Conservation (phyloP, 129 eudicot species). For the Solidago caesia region DNA sequence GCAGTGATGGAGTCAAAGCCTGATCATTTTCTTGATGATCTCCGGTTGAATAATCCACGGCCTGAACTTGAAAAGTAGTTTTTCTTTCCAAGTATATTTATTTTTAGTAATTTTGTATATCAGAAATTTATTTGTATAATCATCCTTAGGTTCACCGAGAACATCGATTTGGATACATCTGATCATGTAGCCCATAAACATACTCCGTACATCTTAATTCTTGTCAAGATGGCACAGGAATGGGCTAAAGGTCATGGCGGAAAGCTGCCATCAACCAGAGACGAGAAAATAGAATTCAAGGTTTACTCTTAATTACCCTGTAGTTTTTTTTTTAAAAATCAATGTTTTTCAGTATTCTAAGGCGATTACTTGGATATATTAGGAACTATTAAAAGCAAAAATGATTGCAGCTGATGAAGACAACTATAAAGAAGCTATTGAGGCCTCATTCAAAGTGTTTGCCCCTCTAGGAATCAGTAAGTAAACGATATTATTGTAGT, state of each 20-base stretch:
- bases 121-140: not conserved
- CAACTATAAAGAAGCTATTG: slow-evolving; percentile 92
- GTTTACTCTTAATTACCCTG: slow-evolving; percentile 35
- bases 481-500: slow-evolving; percentile 27
- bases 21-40: slow-evolving; percentile 93
- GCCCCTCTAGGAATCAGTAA: slow-evolving; percentile 89
- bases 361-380: slow-evolving; percentile 26
- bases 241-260: slow-evolving; percentile 91
- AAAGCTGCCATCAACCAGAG: slow-evolving; percentile 74
- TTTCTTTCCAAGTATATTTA: not conserved
- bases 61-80: slow-evolving; percentile 83
- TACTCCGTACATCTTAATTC: slow-evolving; percentile 83
- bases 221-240: slow-evolving; percentile 76
- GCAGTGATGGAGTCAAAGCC: slow-evolving; percentile 94
- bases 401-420: slow-evolving; percentile 75
- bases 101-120: slow-evolving; percentile 5
- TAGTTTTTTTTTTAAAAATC: not conserved
- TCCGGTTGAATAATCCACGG: slow-evolving; percentile 95
- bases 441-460: slow-evolving; percentile 90
- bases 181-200: slow-evolving; percentile 92
- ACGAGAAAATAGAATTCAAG: slow-evolving; percentile 87
- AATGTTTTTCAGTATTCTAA: slow-evolving; percentile 14
- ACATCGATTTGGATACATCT: slow-evolving; percentile 53
- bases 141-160: slow-evolving; percentile 60
- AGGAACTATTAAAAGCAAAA: slow-evolving; percentile 74